Evolutionary conservation across 2,329 filamentous ascomycete genomes (phyloP).

Genomic region (Periconia digitata): DNA sequence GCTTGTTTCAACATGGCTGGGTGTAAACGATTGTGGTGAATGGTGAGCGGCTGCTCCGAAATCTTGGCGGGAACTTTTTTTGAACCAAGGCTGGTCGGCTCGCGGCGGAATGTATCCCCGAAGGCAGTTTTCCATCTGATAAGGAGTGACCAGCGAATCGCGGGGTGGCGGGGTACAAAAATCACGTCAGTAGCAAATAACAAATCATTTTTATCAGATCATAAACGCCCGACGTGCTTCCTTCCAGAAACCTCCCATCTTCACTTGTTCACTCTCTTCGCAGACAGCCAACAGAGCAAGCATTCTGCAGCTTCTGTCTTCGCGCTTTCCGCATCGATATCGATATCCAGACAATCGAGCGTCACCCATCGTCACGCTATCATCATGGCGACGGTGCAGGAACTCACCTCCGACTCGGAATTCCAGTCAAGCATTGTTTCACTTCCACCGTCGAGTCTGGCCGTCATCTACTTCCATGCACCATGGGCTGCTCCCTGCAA

Average conservation of each 20-base stretch:
- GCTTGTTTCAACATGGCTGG: conserved; percentile 35
- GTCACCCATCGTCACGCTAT: neutral
- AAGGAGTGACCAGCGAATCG: conserved; percentile 10
- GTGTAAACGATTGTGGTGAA: neutral
- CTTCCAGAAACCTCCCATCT: neutral
- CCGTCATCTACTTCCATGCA: conserved; percentile 92
- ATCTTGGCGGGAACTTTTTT: conserved; percentile 27
- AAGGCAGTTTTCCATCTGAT: conserved; percentile 11
- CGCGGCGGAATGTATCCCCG: conserved; percentile 14
- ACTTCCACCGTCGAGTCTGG: conserved; percentile 71
- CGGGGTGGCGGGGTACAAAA: conserved; percentile 14
- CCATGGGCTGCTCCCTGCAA: conserved; percentile 96
- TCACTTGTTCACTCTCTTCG: neutral
- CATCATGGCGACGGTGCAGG: conserved; percentile 61
- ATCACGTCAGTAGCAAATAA: conserved; percentile 27
- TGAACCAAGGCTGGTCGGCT: conserved; percentile 11
- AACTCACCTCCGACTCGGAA: conserved; percentile 72
- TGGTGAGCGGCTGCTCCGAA: conserved; percentile 10
- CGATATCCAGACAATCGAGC: too few relatives aligned
- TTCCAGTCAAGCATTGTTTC: conserved; percentile 70
- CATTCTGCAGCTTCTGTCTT: neutral
- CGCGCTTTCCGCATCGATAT: too few relatives aligned
- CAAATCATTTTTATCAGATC: conserved; percentile 26
- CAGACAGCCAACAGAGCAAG: neutral
- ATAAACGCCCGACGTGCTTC: neutral